These are phyloP conservation scores for Camellia granthamiana DNA, from an alignment of 148 eudicot species.

Conservation along the genomic window DNA sequence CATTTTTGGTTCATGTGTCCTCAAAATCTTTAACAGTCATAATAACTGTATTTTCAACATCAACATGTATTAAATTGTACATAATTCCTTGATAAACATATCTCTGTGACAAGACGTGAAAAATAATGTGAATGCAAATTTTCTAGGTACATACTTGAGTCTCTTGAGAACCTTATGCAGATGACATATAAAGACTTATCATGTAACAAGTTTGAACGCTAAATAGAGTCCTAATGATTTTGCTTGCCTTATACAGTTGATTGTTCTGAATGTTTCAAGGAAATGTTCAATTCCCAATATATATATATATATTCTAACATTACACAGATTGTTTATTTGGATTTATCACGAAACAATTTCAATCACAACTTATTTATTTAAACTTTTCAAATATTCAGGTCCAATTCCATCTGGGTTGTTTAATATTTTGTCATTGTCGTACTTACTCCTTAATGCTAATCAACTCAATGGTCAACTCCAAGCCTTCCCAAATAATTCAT, in stretches of 20 bases:
- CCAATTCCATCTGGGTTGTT: constrained; percentile 8
- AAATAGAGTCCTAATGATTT: not conserved
- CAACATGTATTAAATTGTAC: no score
- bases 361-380: not conserved
- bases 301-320: no score
- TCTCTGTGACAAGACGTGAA: no score
- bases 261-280: no score
- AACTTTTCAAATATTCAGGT: not conserved
- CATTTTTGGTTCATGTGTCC: no score
- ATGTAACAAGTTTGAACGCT: not conserved
- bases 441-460: not conserved
- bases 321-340: not conserved
- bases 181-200: not conserved
- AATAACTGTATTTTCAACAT: no score
- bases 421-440: not conserved
- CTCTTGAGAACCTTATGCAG: not conserved
- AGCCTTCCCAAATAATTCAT: not conserved
- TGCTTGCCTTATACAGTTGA: no score
- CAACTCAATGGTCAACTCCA: constrained; percentile 11
- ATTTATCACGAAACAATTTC: not conserved
- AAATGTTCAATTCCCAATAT: not conserved
- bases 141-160: not conserved
- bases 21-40: no score
- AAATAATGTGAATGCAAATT: not conserved
- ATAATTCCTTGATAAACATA: no score